Conservation (phyloP, 2,329 filamentous ascomycete species). For the Fonsecaea multimorphosa region DNA sequence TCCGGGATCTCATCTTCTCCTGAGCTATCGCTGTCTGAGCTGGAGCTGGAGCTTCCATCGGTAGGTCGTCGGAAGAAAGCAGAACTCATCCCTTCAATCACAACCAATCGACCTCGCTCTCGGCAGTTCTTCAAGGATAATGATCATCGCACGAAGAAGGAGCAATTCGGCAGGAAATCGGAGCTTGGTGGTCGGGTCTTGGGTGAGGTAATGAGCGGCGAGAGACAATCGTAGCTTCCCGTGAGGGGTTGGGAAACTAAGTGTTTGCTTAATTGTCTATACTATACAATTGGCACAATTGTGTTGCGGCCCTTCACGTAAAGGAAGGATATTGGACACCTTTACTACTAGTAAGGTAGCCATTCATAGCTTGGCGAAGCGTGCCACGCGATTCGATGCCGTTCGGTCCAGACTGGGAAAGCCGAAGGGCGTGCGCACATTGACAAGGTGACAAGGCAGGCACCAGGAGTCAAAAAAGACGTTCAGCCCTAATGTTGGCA, state of each 20-base stretch:
- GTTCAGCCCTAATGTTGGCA: background rate
- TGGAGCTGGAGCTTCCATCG: slow-evolving; percentile 31
- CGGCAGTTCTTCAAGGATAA: background rate
- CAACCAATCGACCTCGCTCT: background rate
- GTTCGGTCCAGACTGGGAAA: slow-evolving; percentile 5
- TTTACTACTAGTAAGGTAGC: slow-evolving; percentile 5
- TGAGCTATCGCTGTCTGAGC: slow-evolving; percentile 24
- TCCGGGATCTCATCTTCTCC: slow-evolving; percentile 14
- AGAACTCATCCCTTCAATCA: slow-evolving; percentile 30
- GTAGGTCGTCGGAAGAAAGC: slow-evolving; percentile 35
- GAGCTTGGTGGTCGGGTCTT: background rate
- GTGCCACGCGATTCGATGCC: slow-evolving; percentile 28
- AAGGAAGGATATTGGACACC: slow-evolving; percentile 8
- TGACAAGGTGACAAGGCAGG: slow-evolving; percentile 7
- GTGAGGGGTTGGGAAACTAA: background rate
- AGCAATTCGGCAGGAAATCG: background rate
- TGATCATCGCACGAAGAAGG: background rate
- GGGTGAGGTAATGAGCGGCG: background rate
- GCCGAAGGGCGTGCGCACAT: slow-evolving; percentile 20
- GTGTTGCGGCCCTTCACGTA: background rate
- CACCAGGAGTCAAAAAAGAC: background rate
- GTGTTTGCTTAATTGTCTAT: background rate
- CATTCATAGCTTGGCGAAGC: slow-evolving; percentile 26
- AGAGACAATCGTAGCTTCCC: background rate
- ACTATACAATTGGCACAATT: background rate